phyloP scores from a whole-genome alignment of 1,284 basidiomycete genomes.

The Irpex sp. region DNA sequence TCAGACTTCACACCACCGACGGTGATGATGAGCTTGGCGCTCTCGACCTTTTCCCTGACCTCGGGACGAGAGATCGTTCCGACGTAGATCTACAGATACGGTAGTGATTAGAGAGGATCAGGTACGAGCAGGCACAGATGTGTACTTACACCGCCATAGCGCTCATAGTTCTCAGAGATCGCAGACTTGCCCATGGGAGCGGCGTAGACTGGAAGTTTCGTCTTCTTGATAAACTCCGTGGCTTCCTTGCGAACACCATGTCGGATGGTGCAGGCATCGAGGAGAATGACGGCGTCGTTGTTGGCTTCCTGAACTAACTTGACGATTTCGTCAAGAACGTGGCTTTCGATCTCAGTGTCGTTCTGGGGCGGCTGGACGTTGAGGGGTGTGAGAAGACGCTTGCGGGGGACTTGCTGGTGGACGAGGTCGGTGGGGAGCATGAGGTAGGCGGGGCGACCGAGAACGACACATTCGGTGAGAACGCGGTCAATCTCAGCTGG shows the following conservation, averaged over 20 bases:
- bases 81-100: constrained; percentile 67
- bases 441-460: constrained; percentile 83
- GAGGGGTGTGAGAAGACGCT: constrained; percentile 64
- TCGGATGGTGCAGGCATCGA: constrained; percentile 86
- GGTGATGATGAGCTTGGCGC: constrained; percentile 80
- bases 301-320: constrained; percentile 60
- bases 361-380: constrained; percentile 47
- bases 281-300: constrained; percentile 72
- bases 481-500: constrained; percentile 79
- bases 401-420: constrained; percentile 59
- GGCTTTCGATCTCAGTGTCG: constrained; percentile 59
- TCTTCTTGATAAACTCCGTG: constrained; percentile 64
- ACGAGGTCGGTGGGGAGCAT: constrained; percentile 87
- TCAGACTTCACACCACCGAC: constrained; percentile 82
- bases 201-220: constrained; percentile 75
- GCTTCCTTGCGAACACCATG: constrained; percentile 74
- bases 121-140: constrained; percentile 3
- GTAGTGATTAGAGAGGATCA: not conserved
- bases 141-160: constrained; percentile 82
- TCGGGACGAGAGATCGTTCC: constrained; percentile 75
- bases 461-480: constrained; percentile 69
- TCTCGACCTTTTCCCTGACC: constrained; percentile 75
- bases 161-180: constrained; percentile 73
- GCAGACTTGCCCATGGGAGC: constrained; percentile 91
- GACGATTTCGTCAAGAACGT: constrained; percentile 73